A percentile compares a stretch with the other conserved stretches of the same genome.
These are phyloP conservation scores for Paxillus rubicundulus DNA, from an alignment of 768 basidiomycete genomes.

Conservation along the genomic window DNA sequence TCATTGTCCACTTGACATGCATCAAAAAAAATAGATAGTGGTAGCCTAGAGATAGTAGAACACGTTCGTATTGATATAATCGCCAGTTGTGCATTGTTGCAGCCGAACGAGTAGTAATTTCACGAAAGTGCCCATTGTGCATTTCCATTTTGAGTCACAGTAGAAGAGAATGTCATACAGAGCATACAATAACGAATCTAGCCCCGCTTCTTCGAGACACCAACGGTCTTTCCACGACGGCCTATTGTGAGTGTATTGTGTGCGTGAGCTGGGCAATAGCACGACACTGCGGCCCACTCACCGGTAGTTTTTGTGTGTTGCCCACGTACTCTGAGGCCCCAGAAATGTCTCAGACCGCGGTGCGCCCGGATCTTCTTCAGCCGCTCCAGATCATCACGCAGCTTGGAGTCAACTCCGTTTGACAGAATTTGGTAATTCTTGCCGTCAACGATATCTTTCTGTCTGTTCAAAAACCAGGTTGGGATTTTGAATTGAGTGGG, in stretches of 20 bases:
- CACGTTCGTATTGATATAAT: no score
- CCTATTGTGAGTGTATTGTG: constrained; percentile 45
- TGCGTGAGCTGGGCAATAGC: background rate
- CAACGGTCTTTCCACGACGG: constrained; percentile 93
- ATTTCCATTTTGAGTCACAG: no score
- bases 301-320: constrained; percentile 99
- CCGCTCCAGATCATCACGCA: constrained; percentile 96
- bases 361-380: constrained; percentile 99
- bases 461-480: constrained; percentile 98
- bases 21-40: no score
- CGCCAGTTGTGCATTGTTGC: no score
- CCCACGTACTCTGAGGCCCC: constrained; percentile 94
- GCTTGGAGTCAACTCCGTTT: constrained; percentile 95
- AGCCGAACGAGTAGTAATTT: no score
- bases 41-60: no score
- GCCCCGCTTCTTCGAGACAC: constrained; percentile 90
- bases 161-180: constrained; percentile 7
- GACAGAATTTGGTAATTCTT: constrained; percentile 96
- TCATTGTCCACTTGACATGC: no score
- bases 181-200: constrained; percentile 24
- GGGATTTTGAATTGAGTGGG: constrained; percentile 99
- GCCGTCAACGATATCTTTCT: constrained; percentile 96
- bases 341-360: constrained; percentile 88
- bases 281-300: constrained; percentile 30
- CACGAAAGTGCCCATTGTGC: no score